Conservation (phyloP, 331 rosid species). For the Quercus phellos region DNA sequence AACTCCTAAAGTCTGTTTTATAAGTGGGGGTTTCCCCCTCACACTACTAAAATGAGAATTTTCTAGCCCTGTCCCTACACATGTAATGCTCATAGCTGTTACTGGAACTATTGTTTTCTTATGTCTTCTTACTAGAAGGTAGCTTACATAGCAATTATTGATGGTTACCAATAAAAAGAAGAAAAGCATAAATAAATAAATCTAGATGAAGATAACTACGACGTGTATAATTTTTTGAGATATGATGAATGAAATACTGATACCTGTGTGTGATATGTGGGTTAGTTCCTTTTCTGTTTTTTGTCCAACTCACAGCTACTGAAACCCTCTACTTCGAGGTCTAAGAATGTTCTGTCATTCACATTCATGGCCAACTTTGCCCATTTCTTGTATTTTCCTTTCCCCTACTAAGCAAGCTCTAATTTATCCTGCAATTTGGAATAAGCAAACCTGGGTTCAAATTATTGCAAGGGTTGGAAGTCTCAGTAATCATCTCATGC, state of each 20-base stretch:
- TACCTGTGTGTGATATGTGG: conserved; percentile 76
- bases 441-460: conserved; percentile 8
- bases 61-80: neutral
- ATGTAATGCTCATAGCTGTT: neutral
- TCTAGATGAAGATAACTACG: neutral
- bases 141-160: neutral
- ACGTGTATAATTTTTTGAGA: neutral
- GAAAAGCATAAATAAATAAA: neutral
- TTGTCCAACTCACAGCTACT: conserved; percentile 19
- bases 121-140: neutral
- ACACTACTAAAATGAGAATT: neutral
- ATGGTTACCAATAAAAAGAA: neutral
- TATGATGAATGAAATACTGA: neutral
- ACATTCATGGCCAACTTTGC: conserved; percentile 35
- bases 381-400: conserved; percentile 71
- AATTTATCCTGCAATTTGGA: conserved; percentile 52
- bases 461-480: neutral
- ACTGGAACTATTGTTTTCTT: neutral
- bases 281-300: conserved; percentile 40
- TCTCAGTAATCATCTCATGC: neutral
- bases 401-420: conserved; percentile 37
- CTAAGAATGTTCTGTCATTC: conserved; percentile 14
- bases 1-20: too few species aligned
- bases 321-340: conserved; percentile 25
- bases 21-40: neutral